Conservation (phyloP, 768 basidiomycete genomes). For the Lactarius akahatsu region DNA sequence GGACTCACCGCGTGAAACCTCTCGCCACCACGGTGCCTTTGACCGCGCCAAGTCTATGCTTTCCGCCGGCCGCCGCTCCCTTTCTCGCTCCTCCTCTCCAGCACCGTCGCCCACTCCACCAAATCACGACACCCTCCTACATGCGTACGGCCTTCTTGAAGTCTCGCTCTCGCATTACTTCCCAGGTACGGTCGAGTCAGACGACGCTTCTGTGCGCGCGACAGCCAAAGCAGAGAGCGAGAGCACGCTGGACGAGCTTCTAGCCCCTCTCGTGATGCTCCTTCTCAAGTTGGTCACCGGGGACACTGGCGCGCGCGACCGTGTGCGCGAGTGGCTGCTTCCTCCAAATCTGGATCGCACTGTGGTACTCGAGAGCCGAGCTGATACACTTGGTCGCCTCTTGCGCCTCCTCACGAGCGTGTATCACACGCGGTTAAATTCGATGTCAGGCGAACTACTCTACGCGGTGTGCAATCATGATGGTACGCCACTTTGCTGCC, state of each 20-base stretch:
- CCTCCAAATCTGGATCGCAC: slow-evolving; percentile 82
- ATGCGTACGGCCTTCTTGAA: slow-evolving; percentile 68
- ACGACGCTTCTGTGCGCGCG: slow-evolving; percentile 60
- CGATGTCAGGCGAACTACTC: slow-evolving; percentile 82
- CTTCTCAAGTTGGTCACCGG: slow-evolving; percentile 68
- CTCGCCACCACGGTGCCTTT: slow-evolving; percentile 38
- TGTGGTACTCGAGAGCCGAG: slow-evolving; percentile 65
- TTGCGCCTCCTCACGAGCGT: slow-evolving; percentile 74
- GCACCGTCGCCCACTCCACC: slow-evolving; percentile 45
- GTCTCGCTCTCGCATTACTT: slow-evolving; percentile 59
- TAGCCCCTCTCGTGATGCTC: slow-evolving; percentile 76
- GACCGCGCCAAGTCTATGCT: slow-evolving; percentile 60
- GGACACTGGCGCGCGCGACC: slow-evolving; percentile 54
- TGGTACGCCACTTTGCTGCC: slow-evolving; percentile 39
- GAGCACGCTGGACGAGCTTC: slow-evolving; percentile 68
- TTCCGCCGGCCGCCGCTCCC: slow-evolving; percentile 48
- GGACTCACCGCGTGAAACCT: slow-evolving; percentile 27
- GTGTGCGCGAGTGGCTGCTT: slow-evolving; percentile 66
- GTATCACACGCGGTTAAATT: slow-evolving; percentile 70
- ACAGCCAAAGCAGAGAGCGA: slow-evolving; percentile 51
- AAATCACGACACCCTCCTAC: slow-evolving; percentile 53
- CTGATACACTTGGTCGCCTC: slow-evolving; percentile 75
- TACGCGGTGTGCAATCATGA: slow-evolving; percentile 82
- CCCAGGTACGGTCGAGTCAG: slow-evolving; percentile 61
- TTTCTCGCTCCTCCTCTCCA: slow-evolving; percentile 37